Evolutionary conservation across 192 early-diverging fungal genomes (phyloP).

Genomic region (Linnemannia schmuckeri): DNA sequence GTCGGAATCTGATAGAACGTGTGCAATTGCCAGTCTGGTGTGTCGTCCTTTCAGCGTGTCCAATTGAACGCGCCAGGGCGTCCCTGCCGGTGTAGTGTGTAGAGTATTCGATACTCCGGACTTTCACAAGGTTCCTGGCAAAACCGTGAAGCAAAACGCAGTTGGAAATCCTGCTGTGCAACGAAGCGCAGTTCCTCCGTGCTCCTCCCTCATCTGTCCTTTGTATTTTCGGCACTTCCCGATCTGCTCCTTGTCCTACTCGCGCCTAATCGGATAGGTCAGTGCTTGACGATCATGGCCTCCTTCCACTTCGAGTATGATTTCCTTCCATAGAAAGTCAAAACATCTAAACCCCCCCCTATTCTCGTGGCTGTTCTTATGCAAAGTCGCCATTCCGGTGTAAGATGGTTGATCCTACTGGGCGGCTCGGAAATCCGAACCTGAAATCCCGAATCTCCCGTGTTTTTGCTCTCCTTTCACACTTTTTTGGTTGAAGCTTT

Average conservation of each 20-base stretch:
- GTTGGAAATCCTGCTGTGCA: not conserved
- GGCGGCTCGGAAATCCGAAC: not conserved
- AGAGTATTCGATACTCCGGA: not conserved
- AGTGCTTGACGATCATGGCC: not conserved
- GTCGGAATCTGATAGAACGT: not conserved
- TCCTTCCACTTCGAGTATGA: not conserved
- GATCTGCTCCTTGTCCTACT: not conserved
- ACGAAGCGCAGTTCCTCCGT: not conserved
- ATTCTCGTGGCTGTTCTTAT: not conserved
- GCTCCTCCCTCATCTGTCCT: conserved; percentile 3
- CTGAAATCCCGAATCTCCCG: conserved; percentile 7
- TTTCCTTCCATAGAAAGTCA: not conserved
- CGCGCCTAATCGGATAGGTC: not conserved
- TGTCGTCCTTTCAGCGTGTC: not conserved
- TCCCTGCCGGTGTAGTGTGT: not conserved
- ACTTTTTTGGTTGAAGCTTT: not conserved
- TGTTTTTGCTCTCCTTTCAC: not conserved
- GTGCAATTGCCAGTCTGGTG: not conserved
- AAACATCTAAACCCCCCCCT: too few species aligned
- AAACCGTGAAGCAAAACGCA: not conserved
- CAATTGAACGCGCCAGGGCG: not conserved
- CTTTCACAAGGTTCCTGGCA: not conserved
- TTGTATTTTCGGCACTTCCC: not conserved
- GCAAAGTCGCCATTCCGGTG: not conserved
- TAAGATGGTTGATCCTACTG: not conserved